Evolutionary conservation across 148 eudicot species (phyloP).

Genomic region (Fagopyrum tataricum): DNA sequence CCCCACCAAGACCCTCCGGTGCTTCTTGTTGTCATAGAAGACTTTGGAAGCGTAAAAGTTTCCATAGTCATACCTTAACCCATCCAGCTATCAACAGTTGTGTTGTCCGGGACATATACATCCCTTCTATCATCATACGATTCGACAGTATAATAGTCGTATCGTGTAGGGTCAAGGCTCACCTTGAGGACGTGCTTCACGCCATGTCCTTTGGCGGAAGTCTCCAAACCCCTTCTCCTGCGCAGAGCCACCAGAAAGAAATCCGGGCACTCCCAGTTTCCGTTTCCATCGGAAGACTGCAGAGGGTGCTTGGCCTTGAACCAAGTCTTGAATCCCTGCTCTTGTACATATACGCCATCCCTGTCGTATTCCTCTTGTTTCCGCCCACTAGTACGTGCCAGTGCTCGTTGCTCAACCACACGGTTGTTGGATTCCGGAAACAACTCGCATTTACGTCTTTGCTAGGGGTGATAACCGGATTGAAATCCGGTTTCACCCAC

Average conservation of each 20-base stretch:
- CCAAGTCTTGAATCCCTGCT: constrained; percentile 64
- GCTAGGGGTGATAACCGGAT: neutral
- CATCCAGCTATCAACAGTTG: constrained; percentile 53
- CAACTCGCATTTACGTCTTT: neutral
- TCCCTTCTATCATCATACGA: constrained; percentile 30
- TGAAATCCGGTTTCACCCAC: neutral
- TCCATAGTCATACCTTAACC: constrained; percentile 74
- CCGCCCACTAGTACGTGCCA: constrained; percentile 60
- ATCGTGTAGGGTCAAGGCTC: constrained; percentile 64
- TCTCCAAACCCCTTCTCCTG: constrained; percentile 30
- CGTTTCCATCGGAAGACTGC: constrained; percentile 39
- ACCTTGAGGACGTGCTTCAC: constrained; percentile 63
- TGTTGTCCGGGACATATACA: constrained; percentile 37
- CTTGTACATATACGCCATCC: constrained; percentile 49
- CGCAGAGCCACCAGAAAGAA: constrained; percentile 48
- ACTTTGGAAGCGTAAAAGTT: constrained; percentile 81
- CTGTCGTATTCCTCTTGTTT: constrained; percentile 31
- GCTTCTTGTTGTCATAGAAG: constrained; percentile 43
- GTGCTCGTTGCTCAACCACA: neutral
- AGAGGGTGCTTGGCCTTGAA: constrained; percentile 49
- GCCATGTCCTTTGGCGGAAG: constrained; percentile 25
- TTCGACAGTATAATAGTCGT: constrained; percentile 69
- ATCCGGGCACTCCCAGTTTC: constrained; percentile 88
- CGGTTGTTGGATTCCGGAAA: neutral
- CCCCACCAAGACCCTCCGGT: constrained; percentile 60